Base-by-base conservation (phyloP, 2,329 filamentous ascomycete genomes). In the Tolypocladium ophioglossoides region DNA sequence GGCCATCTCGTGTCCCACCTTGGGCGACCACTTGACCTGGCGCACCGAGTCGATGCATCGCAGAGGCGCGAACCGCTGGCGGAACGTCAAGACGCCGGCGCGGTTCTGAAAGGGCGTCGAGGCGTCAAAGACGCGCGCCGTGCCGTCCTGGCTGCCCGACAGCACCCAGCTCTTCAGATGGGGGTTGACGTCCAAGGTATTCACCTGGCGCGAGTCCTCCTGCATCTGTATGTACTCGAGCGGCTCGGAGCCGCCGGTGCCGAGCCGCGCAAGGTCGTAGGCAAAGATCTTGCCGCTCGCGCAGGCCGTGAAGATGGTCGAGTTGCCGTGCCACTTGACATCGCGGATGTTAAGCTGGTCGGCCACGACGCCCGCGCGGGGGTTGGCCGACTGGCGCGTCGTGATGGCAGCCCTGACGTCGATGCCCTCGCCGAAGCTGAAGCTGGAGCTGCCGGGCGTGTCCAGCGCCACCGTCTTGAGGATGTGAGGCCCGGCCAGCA, bases 281-380 rank as follows among this genome's bases (percentile, higher is more conserved):
- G 80, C 74, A 57, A 84, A 84, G 59, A 86, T 83, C 66, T 82
- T 81, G 62, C 83, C 83, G 56, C 79, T 82, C 51, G 79, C 78
- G 62, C 81, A 84, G 3, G 83, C 83, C 0, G 83, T 85, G 59
- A 84, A 82, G 53, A 85, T 75, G 39, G 74, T 77, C 16, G 75
- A 74, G 57, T 76, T 74, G 54, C 70, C 73, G 34, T 78, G 73
- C 76, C 82, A 82, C 63, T 80, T 82, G 51, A 83, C 80, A 57
- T 84, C 80, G 59, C 79, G 78, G 58, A 86, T 84, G 38, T 82
- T 83, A 50, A 85, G 72, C 65, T 85, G 82, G 56, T 86, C 82
- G 20, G 70, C 68, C 10, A 64, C 66, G 22, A 70, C 68, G 51
- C 68, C 74, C 7, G 68, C 67, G 52, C 75, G 74, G 48, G 71